Percentiles rank a stretch among this genome's conserved stretches.
These are phyloP conservation scores for Rhododendron griersonianum DNA, from an alignment of 148 eudicot species.

Conservation along the genomic window DNA sequence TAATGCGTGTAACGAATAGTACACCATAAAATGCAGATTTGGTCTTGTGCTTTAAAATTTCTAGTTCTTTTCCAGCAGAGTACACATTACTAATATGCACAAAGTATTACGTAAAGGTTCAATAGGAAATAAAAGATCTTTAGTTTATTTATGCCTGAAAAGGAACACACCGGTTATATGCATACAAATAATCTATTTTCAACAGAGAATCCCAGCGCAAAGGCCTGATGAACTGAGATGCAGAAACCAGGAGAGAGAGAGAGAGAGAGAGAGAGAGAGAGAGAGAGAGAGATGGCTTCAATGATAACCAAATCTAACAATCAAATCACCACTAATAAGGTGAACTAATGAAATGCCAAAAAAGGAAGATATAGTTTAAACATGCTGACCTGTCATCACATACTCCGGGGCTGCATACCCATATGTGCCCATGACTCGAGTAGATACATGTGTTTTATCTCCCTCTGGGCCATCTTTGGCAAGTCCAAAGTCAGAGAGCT, in stretches of 20 bases:
- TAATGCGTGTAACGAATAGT: neutral
- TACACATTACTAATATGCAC: neutral
- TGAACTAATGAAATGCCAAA: neutral
- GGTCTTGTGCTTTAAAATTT: neutral
- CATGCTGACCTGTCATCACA: conserved; percentile 40
- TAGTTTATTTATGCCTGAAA: neutral
- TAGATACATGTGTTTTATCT: conserved; percentile 44
- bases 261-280: neutral
- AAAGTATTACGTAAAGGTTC: neutral
- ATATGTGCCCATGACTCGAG: conserved; percentile 50
- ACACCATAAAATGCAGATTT: neutral
- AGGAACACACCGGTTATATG: neutral
- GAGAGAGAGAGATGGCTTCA: neutral
- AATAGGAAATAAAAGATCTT: neutral
- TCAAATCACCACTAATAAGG: neutral
- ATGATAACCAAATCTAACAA: neutral
- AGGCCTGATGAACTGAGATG: neutral
- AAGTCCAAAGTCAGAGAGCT: conserved; percentile 55
- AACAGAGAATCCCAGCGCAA: neutral
- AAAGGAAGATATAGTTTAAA: neutral
- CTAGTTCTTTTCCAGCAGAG: neutral
- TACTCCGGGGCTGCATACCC: conserved; percentile 51
- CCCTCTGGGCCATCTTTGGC: conserved; percentile 55
- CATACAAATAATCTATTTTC: neutral
- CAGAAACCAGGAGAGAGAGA: neutral